phyloP scores from a whole-genome alignment of 2,329 filamentous ascomycete genomes.

The Teratosphaeria viscida region DNA sequence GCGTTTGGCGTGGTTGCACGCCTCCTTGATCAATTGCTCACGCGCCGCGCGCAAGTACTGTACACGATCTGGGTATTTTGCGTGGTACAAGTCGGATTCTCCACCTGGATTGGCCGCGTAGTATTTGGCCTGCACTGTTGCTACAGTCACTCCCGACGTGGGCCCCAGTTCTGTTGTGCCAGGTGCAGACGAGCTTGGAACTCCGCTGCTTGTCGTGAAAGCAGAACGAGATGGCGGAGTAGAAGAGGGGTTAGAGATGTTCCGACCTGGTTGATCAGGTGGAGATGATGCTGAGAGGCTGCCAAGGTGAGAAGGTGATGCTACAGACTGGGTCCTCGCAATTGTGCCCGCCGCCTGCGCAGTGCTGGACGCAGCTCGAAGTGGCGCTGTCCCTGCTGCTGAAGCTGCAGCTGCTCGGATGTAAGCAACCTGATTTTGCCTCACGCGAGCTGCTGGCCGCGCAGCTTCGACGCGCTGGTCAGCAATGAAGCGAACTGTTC shows the following conservation, averaged over 20 bases:
- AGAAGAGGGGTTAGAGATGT: neutral
- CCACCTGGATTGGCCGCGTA: conserved; percentile 6
- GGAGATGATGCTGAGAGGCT: neutral
- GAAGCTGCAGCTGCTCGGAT: neutral
- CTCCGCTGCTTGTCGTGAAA: neutral
- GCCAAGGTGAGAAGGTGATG: neutral
- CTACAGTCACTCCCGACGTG: neutral
- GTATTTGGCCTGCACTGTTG: neutral
- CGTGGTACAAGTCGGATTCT: conserved; percentile 3
- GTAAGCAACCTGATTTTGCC: neutral
- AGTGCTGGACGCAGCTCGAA: neutral
- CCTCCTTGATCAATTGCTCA: neutral
- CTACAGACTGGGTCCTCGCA: neutral
- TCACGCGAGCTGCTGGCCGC: neutral
- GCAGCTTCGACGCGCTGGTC: neutral
- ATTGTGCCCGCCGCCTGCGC: neutral
- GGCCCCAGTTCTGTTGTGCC: neutral
- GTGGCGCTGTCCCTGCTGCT: neutral
- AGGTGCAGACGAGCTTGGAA: neutral
- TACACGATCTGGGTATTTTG: neutral
- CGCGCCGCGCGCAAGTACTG: neutral
- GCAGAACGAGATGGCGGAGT: neutral
- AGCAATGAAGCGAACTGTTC: conserved; percentile 1
- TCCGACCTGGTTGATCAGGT: neutral
- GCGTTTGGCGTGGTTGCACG: neutral